Base-by-base conservation (phyloP, 2,329 filamentous ascomycete genomes). In the Erysiphe pulchra region DNA sequence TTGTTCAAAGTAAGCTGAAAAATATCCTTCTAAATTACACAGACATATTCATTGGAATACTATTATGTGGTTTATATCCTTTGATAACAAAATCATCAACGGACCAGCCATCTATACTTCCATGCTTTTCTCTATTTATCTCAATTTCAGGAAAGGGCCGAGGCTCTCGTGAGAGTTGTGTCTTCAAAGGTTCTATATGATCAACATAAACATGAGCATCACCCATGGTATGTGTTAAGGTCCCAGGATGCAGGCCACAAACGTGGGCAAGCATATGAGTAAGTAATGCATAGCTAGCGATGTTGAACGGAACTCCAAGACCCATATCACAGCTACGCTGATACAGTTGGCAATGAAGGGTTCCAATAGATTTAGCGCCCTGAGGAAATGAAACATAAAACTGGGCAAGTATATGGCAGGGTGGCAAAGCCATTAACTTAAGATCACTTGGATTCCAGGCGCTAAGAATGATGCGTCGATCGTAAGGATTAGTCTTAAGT, bases 31-130 rank as follows among this genome's bases (percentile, higher is more conserved):
- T 28, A 6, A 8, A 28, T 32, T 51, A 57, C 20, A 95, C 87
- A 57, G 83, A 92, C 90, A 98, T 98, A 66, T 95, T 94, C 90
- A 98, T 98, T 40, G 81, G 72, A 63, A 98, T 92, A 5, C 71
- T 71, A 65, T 86, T 87, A 61, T 94, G 84, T 47, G 90, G 87
- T 44, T 86, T 73, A 60, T 98, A 98, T 0, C 80, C 86, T 56
- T 81, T 69, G 6, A 98, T 72, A 48, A 80, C 75, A 59, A 98
- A 87, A 49, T 98, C 86, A 52, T 92, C 84, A 1, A 75, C 67
- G 59, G 74, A 77, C 85, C 90, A 95, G 1, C 83, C 84, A 59
- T 98, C 90, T 54, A 95, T 84, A 52, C 72, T 80, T 1, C 80
- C 77, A 0, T 75, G 73, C 49, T 69, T 67, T 47, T 79, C 73